Conservation (phyloP, 768 basidiomycete genomes). For the Hericium erinaceus region DNA sequence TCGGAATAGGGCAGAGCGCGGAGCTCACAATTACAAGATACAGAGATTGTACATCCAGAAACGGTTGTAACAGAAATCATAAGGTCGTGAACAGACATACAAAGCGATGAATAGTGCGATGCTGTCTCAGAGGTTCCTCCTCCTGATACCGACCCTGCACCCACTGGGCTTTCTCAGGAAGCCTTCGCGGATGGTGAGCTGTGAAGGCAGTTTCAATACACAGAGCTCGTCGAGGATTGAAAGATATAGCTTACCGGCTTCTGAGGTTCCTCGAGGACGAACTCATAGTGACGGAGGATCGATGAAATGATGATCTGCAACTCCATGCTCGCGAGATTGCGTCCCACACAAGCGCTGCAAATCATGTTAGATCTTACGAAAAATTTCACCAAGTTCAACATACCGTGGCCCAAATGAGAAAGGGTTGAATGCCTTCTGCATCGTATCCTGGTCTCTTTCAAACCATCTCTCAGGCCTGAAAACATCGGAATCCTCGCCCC, state of each 20-base stretch:
- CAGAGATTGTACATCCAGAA: too few relatives aligned
- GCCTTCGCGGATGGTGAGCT: slow-evolving; percentile 75
- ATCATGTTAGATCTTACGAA: neutral
- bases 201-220: neutral
- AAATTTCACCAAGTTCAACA: slow-evolving; percentile 10
- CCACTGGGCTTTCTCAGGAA: slow-evolving; percentile 78
- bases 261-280: slow-evolving; percentile 55
- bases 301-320: slow-evolving; percentile 75
- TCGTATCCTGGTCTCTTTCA: slow-evolving; percentile 48
- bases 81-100: neutral
- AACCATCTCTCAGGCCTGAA: slow-evolving; percentile 86
- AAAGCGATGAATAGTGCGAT: neutral
- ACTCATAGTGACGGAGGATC: slow-evolving; percentile 65
- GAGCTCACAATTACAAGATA: too few relatives aligned
- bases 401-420: slow-evolving; percentile 79
- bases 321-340: slow-evolving; percentile 75
- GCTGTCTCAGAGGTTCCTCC: slow-evolving; percentile 32
- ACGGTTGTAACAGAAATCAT: neutral
- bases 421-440: slow-evolving; percentile 74
- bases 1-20: too few relatives aligned
- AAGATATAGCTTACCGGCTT: slow-evolving; percentile 35
- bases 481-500: slow-evolving; percentile 70
- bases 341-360: slow-evolving; percentile 70
- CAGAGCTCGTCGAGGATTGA: neutral
- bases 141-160: slow-evolving; percentile 65